phyloP scores from a whole-genome alignment of 192 early-diverging fungal species.

The Physocladia obscura region DNA sequence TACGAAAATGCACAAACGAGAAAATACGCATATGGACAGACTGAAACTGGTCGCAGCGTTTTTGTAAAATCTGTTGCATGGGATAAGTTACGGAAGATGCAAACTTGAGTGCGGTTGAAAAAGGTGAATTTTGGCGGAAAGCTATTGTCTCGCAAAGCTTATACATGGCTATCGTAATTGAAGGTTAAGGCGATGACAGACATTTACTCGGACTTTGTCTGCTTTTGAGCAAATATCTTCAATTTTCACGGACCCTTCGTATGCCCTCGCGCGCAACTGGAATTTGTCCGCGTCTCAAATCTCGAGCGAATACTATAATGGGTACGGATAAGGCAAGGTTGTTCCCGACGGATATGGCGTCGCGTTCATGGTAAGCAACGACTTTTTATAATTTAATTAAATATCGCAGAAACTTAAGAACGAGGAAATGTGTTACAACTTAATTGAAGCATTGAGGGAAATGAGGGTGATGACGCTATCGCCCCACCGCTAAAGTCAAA shows the following conservation, averaged over 20 bases:
- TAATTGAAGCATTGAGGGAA: conserved; percentile 84
- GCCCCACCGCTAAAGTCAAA: conserved; percentile 63
- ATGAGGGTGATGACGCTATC: conserved; percentile 68
- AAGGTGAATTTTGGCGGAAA: conserved; percentile 65
- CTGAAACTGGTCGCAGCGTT: conserved; percentile 87
- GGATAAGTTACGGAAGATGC: conserved; percentile 82
- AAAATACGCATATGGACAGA: conserved; percentile 87
- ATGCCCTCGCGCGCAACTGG: conserved; percentile 79
- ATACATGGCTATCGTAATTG: conserved; percentile 76
- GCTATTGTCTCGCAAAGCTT: conserved; percentile 76
- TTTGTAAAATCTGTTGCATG: conserved; percentile 70
- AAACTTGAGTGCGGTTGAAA: conserved; percentile 36
- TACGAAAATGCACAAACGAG: conserved; percentile 93
- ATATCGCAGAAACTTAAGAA: conserved; percentile 67
- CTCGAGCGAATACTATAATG: conserved; percentile 85
- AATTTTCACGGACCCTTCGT: conserved; percentile 84
- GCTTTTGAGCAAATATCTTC: conserved; percentile 71
- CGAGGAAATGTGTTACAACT: conserved; percentile 71
- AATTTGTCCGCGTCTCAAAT: conserved; percentile 88
- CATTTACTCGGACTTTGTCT: conserved; percentile 86
- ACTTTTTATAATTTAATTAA: conserved; percentile 83
- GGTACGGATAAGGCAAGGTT: conserved; percentile 76
- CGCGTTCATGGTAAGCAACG: conserved; percentile 89
- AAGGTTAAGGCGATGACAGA: conserved; percentile 85
- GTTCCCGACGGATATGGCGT: conserved; percentile 87